Percentiles rank a stretch among this genome's conserved stretches.
These are phyloP conservation scores for Phytophthora pseudosyringae DNA, from an alignment of 352 stramenopile species.

Conservation along the genomic window DNA sequence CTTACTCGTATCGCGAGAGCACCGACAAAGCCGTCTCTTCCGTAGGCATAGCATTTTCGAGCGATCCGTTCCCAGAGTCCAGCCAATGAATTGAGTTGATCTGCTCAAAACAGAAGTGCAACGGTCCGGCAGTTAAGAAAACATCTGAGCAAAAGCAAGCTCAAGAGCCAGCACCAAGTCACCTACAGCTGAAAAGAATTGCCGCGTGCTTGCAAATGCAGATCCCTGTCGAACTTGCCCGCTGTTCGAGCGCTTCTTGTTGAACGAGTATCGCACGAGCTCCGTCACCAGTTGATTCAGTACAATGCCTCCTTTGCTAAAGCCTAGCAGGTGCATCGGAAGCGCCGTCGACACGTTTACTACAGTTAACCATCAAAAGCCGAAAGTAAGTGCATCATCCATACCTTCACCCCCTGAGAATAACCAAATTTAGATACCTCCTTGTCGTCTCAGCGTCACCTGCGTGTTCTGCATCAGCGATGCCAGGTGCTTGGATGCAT, in stretches of 20 bases:
- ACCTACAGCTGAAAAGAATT: slow-evolving; percentile 49
- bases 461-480: slow-evolving; percentile 50
- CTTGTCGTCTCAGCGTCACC: slow-evolving; percentile 26
- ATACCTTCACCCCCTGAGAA: slow-evolving; percentile 6
- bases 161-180: neutral
- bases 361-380: slow-evolving; percentile 15
- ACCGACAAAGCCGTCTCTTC: slow-evolving; percentile 41
- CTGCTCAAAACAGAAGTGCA: slow-evolving; percentile 22
- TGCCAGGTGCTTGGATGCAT: slow-evolving; percentile 46
- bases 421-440: slow-evolving; percentile 24
- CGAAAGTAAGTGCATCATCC: neutral
- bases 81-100: slow-evolving; percentile 71
- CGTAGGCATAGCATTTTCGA: slow-evolving; percentile 45
- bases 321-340: slow-evolving; percentile 67
- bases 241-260: slow-evolving; percentile 43
- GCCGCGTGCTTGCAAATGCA: slow-evolving; percentile 39
- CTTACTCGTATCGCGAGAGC: slow-evolving; percentile 49
- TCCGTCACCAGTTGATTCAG: slow-evolving; percentile 79
- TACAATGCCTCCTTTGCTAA: slow-evolving; percentile 74
- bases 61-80: slow-evolving; percentile 64
- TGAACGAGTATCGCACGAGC: slow-evolving; percentile 48
- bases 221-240: slow-evolving; percentile 41
- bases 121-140: neutral
- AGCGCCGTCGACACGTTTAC: slow-evolving; percentile 53
- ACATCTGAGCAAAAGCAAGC: neutral